phyloP scores from a whole-genome alignment of 176 grass and related monocot species.

The Olyra latifolia region DNA sequence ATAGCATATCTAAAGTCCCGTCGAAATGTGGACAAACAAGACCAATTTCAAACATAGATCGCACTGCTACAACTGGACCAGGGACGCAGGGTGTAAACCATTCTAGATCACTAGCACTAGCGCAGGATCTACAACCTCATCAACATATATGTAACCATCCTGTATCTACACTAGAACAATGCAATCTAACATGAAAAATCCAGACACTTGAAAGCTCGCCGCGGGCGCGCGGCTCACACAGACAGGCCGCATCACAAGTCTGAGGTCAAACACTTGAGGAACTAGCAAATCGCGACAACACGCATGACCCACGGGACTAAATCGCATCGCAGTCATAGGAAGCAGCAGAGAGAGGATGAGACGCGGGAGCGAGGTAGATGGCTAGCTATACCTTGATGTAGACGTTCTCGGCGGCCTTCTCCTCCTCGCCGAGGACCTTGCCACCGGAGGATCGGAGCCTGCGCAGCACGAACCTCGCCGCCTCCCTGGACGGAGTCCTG shows the following conservation, averaged over 20 bases:
- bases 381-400: conserved; percentile 73
- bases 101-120: neutral
- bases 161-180: neutral
- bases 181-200: neutral
- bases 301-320: neutral
- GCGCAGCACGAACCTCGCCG: conserved; percentile 48
- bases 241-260: neutral
- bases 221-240: neutral
- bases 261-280: neutral
- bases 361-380: neutral
- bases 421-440: conserved; percentile 90
- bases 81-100: neutral
- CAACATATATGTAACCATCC: neutral
- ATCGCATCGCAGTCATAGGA: neutral
- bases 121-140: neutral
- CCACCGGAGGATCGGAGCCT: conserved; percentile 70
- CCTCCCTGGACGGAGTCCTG: conserved; percentile 24
- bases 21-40: neutral
- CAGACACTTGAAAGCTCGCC: neutral
- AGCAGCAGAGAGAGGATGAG: neutral
- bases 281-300: conserved; percentile 6
- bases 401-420: conserved; percentile 80
- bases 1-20: neutral
- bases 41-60: neutral
- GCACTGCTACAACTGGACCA: neutral